Evolutionary conservation across 1,284 basidiomycete genomes (phyloP).

Genomic region (Xerocomus amazonicus): DNA sequence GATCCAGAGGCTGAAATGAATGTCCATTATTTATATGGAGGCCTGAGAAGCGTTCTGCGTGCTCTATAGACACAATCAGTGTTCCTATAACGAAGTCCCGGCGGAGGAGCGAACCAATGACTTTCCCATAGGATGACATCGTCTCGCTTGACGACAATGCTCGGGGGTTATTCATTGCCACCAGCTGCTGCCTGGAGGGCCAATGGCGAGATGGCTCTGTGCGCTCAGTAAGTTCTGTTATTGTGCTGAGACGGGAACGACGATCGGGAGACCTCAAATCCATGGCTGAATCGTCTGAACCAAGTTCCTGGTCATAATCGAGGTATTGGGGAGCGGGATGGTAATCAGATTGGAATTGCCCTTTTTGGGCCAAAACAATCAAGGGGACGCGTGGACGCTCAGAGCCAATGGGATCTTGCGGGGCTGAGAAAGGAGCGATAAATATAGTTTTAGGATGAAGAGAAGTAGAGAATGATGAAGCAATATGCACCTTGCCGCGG

Average conservation of each 20-base stretch:
- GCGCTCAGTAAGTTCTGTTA: conserved; percentile 61
- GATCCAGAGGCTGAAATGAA: conserved; percentile 39
- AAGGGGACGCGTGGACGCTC: conserved; percentile 48
- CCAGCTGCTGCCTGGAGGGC: conserved; percentile 37
- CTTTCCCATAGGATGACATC: conserved; percentile 59
- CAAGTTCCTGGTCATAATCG: conserved; percentile 19
- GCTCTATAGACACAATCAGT: conserved; percentile 19
- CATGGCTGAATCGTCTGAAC: conserved; percentile 13
- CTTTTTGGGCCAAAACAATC: conserved; percentile 54
- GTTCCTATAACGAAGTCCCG: neutral
- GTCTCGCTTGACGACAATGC: conserved; percentile 41
- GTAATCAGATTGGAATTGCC: conserved; percentile 35
- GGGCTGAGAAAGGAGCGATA: conserved; percentile 12
- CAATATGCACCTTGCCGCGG: conserved; percentile 38
- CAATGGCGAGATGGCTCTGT: conserved; percentile 53
- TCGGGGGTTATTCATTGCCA: conserved; percentile 38
- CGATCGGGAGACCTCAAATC: conserved; percentile 26
- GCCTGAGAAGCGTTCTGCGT: conserved; percentile 14
- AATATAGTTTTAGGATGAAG: conserved; percentile 7
- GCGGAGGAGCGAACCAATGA: conserved; percentile 45
- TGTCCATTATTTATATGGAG: conserved; percentile 6
- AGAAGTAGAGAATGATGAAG: conserved; percentile 7
- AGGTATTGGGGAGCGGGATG: conserved; percentile 24
- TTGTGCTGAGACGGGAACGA: conserved; percentile 49
- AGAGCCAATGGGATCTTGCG: conserved; percentile 5